A percentile compares a stretch with the other conserved stretches of the same genome.
These are phyloP conservation scores for Floccularia luteovirens DNA, from an alignment of 768 basidiomycete genomes.

Conservation along the genomic window DNA sequence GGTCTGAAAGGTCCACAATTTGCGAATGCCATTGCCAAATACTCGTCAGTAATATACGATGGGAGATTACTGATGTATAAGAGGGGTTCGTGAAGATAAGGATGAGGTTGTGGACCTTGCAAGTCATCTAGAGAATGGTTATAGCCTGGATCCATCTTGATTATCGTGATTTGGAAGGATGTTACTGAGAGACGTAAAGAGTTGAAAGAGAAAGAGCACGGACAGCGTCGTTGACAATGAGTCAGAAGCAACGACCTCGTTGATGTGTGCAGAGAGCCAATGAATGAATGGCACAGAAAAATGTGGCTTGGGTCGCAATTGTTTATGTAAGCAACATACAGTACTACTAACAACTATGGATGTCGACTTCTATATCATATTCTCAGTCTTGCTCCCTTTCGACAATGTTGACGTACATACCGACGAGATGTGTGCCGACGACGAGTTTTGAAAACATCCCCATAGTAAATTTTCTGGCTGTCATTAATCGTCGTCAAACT, in stretches of 20 bases:
- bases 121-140: conserved; percentile 21
- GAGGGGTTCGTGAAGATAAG: conserved; percentile 78
- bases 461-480: too few species aligned
- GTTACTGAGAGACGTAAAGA: conserved; percentile 9
- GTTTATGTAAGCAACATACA: too few species aligned
- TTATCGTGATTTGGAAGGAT: conserved; percentile 14
- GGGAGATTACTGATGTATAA: conserved; percentile 79
- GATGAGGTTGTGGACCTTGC: conserved; percentile 52
- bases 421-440: too few species aligned
- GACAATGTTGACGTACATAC: too few species aligned
- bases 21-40: conserved; percentile 66
- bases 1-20: conserved; percentile 79
- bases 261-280: conserved; percentile 13
- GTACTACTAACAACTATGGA: too few species aligned
- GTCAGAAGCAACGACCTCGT: conserved; percentile 18
- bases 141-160: conserved; percentile 40
- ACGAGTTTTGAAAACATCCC: too few species aligned
- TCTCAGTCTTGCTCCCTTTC: too few species aligned
- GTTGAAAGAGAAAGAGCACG: conserved; percentile 1
- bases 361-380: too few species aligned
- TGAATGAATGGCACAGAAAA: too few species aligned
- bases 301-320: too few species aligned
- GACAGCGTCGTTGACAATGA: too few species aligned
- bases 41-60: conserved; percentile 65
- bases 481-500: too few species aligned